Evolutionary conservation across 2,329 filamentous ascomycete genomes (phyloP).

Genomic region (Cadophora sp.): DNA sequence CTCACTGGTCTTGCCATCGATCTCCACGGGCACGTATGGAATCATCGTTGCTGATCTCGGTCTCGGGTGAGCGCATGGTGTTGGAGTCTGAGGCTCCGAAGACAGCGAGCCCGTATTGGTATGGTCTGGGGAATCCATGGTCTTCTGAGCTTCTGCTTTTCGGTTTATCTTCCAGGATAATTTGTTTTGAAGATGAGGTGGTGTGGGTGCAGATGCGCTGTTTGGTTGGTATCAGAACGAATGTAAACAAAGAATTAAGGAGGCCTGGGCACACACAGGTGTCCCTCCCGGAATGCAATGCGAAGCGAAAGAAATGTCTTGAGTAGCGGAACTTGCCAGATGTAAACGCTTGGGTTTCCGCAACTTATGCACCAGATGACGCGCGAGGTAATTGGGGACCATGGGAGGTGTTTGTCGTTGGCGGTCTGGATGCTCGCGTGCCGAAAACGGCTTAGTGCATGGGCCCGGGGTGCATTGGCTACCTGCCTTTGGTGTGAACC

Average conservation of each 20-base stretch:
- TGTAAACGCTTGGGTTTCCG: no score
- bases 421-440: constrained; percentile 2
- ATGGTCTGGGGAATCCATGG: not conserved
- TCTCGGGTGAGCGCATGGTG: not conserved
- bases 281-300: not conserved
- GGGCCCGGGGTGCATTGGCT: not conserved
- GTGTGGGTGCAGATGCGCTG: not conserved
- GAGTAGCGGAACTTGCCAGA: not conserved
- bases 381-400: not conserved
- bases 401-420: constrained; percentile 3
- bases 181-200: no score
- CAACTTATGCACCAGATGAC: not conserved
- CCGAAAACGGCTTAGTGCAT: constrained; percentile 3
- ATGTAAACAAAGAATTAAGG: not conserved
- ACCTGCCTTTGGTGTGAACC: not conserved
- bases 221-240: not conserved
- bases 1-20: not conserved
- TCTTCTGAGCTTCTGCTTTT: not conserved
- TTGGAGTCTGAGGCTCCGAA: not conserved
- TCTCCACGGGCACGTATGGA: not conserved
- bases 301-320: not conserved
- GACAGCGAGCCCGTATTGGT: not conserved
- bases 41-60: constrained; percentile 1
- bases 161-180: not conserved
- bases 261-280: not conserved